Evolutionary conservation across 495 filamentous ascomycete genomes (phyloP).

Genomic region (Daldinia childiae): DNA sequence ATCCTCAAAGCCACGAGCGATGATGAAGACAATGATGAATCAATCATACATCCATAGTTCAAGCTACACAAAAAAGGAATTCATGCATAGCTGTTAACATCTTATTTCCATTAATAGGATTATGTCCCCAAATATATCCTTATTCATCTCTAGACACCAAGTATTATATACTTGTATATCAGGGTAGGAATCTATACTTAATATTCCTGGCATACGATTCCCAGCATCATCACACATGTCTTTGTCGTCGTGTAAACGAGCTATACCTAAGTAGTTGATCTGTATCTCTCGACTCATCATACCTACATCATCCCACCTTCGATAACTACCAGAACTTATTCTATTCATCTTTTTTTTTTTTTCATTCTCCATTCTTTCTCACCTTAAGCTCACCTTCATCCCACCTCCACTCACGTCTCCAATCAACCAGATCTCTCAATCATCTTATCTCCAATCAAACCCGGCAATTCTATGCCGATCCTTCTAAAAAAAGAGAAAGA

Average conservation of each 20-base stretch:
- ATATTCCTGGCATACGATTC: background rate
- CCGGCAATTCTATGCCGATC: constrained; percentile 30
- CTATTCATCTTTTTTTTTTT: constrained; percentile 1
- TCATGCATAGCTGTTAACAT: background rate
- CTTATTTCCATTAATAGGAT: background rate
- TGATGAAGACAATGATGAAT: constrained; percentile 33
- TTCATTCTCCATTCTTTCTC: constrained; percentile 1
- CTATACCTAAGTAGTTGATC: constrained; percentile 15
- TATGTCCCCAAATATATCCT: background rate
- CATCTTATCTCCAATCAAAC: constrained; percentile 17
- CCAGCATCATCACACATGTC: background rate
- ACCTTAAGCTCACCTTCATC: background rate
- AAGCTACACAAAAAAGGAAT: background rate
- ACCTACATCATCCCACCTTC: constrained; percentile 33
- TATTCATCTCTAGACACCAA: background rate
- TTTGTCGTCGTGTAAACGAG: constrained; percentile 8
- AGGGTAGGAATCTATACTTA: background rate
- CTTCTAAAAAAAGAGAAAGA: constrained; percentile 15
- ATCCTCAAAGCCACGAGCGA: constrained; percentile 21
- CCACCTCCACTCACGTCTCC: constrained; percentile 20
- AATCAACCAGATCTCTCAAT: constrained; percentile 22
- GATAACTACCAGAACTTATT: background rate
- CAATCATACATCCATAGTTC: constrained; percentile 14
- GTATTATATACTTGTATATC: background rate
- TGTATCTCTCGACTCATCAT: constrained; percentile 29